A percentile compares a stretch with the other conserved stretches of the same genome.
Conservation (phyloP, 2,329 filamentous ascomycete species). For the Fonsecaea multimorphosa region DNA sequence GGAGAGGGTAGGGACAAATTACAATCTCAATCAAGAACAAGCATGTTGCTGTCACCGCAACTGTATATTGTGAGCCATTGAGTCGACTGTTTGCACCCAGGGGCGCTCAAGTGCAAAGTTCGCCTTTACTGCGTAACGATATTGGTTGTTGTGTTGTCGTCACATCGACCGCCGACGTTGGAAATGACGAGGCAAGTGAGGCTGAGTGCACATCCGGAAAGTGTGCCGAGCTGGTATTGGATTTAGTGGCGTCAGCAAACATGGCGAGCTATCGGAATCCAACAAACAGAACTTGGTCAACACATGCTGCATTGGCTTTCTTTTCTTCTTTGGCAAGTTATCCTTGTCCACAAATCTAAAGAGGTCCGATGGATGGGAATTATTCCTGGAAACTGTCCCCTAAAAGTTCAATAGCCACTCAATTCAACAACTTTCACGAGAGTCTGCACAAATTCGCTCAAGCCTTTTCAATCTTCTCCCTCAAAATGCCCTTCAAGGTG, state of each 20-base stretch:
- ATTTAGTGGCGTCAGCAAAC: not conserved
- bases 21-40: not conserved
- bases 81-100: not conserved
- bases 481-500: slow-evolving; percentile 90
- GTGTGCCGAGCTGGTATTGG: not conserved
- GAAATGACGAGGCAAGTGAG: not conserved
- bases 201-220: not conserved
- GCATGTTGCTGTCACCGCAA: slow-evolving; percentile 11
- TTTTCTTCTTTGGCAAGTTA: not conserved
- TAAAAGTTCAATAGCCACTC: not conserved
- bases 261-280: not conserved
- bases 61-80: slow-evolving; percentile 7
- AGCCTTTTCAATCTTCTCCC: slow-evolving; percentile 73
- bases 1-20: not conserved
- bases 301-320: not conserved
- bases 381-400: not conserved
- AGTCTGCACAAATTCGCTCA: slow-evolving; percentile 15
- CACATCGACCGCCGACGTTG: not conserved
- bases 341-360: slow-evolving; percentile 8
- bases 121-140: not conserved
- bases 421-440: slow-evolving; percentile 1
- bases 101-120: not conserved
- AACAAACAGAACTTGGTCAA: not conserved
- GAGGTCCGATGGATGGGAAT: not conserved
- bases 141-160: not conserved